A percentile compares a stretch with the other conserved stretches of the same genome.
Evolutionary conservation across 805 yeast species (phyloP).

Genomic region (Lipomyces yamadae): DNA sequence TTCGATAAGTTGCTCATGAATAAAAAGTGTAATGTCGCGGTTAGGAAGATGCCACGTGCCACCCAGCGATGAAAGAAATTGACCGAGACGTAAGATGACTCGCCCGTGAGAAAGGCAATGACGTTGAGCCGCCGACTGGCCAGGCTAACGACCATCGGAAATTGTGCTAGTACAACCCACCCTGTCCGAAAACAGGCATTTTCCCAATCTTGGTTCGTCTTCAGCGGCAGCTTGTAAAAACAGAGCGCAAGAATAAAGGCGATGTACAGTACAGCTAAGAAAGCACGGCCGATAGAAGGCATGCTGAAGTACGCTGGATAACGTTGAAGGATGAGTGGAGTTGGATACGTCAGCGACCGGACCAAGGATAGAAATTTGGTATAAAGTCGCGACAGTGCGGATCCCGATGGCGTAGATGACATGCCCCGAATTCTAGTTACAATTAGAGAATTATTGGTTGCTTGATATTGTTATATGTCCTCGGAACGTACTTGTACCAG

Average conservation of each 20-base stretch:
- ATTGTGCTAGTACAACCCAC: slow-evolving; percentile 41
- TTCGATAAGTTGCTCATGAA: slow-evolving; percentile 35
- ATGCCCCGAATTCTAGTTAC: neutral
- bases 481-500: slow-evolving; percentile 13
- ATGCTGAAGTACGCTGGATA: slow-evolving; percentile 12
- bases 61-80: slow-evolving; percentile 43
- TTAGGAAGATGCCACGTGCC: slow-evolving; percentile 39
- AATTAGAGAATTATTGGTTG: neutral
- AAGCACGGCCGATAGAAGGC: slow-evolving; percentile 31
- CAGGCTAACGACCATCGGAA: slow-evolving; percentile 40
- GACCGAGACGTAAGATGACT: slow-evolving; percentile 33
- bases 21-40: slow-evolving; percentile 40
- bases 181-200: slow-evolving; percentile 39
- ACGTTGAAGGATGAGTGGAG: slow-evolving; percentile 13
- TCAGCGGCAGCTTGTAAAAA: slow-evolving; percentile 30
- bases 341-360: slow-evolving; percentile 26
- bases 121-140: slow-evolving; percentile 36
- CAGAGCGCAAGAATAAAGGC: slow-evolving; percentile 34
- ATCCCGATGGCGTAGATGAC: slow-evolving; percentile 4
- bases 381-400: slow-evolving; percentile 7
- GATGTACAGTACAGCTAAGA: slow-evolving; percentile 31
- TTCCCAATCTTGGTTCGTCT: slow-evolving; percentile 35
- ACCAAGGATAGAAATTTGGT: slow-evolving; percentile 21
- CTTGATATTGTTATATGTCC: neutral
- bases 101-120: slow-evolving; percentile 37